Evolutionary conservation across 2,329 filamentous ascomycete species (phyloP).

Genomic region (Aphanocladium album): DNA sequence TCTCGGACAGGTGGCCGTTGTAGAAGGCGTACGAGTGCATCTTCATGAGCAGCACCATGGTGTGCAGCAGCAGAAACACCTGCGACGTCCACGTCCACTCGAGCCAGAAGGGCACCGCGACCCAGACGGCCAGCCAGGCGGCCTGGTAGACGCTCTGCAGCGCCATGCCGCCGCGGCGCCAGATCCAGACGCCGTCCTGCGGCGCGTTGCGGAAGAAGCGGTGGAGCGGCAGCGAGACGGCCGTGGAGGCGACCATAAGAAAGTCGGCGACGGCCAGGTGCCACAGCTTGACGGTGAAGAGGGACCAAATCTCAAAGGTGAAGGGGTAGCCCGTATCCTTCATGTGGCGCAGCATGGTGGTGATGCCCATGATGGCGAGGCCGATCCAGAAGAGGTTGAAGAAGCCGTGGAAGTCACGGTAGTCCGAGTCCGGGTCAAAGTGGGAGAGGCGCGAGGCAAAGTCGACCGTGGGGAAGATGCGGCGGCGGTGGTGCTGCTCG

Average conservation of each 20-base stretch:
- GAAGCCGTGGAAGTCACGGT: conserved; percentile 93
- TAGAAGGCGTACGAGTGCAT: conserved; percentile 99
- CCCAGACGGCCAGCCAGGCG: conserved; percentile 77
- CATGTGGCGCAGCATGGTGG: conserved; percentile 85
- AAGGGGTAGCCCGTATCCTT: conserved; percentile 90
- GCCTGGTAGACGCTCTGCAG: conserved; percentile 80
- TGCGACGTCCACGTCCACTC: conserved; percentile 97
- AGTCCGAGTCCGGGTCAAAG: conserved; percentile 88
- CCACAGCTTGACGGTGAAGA: conserved; percentile 85
- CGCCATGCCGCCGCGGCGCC: conserved; percentile 71
- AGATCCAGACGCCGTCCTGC: conserved; percentile 54
- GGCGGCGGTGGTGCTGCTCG: conserved; percentile 37
- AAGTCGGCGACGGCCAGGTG: conserved; percentile 79
- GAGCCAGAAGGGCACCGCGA: conserved; percentile 75
- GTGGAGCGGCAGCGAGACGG: conserved; percentile 69
- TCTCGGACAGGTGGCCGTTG: conserved; percentile 90
- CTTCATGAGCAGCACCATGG: conserved; percentile 93
- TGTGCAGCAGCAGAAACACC: conserved; percentile 88
- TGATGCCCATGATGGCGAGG: conserved; percentile 93
- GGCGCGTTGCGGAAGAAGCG: conserved; percentile 53
- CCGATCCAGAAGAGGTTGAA: conserved; percentile 98
- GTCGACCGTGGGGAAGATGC: conserved; percentile 89
- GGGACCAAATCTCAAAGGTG: conserved; percentile 77
- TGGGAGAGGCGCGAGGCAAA: conserved; percentile 89
- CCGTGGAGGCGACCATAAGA: conserved; percentile 75